Base-by-base conservation (phyloP, 352 stramenopile species). In the Globisporangium okanoganense region DNA sequence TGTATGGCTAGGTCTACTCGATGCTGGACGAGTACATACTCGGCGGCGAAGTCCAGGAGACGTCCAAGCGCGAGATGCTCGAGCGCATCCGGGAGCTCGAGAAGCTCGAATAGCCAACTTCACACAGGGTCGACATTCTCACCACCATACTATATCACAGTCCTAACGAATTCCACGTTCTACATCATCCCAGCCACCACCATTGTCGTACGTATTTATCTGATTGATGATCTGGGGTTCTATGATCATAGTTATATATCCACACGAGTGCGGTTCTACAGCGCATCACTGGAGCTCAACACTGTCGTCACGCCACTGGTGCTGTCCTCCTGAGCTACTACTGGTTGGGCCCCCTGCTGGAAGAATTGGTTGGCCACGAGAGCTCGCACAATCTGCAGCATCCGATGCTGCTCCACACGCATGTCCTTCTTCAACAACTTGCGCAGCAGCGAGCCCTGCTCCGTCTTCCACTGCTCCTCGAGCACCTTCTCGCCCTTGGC, bases 11-110 rank as follows among this genome's bases (percentile, higher is more conserved):
- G 82, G 85, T 97, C 43, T 98, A 98, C 72, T 89, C 79, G 44
- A 96, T 98, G 71, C 75, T 98, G 65, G 94, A 98, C 76, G 92
- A 98, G 70, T 98, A 96, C 66, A 97, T 98, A 43, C 71, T 98
- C 20, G 94, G 83, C n/a, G 93, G 94, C 22, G 89, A 98, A 72
- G 79, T 98, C 40, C 87, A 97, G 63, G 93, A 98, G 62, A 96
- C 86, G 7, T 95, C 79, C 62, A 97, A 97, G 70, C 76, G 78
- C 35, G 90, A 97, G 65, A 98, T 98, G 75, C 85, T 98, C 29
- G 86, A 97, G 51, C 83, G 90, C 67, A 94, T 98, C 49, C 79
- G 82, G 36, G 88, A 97, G 65, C 76, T 97, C 12, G 90, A 98
- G 64, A 97, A 97, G 72, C 75, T 97, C 50, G 87, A 96, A 62